phyloP scores from a whole-genome alignment of 2,329 filamentous ascomycete genomes.

The Phaeosphaeria sp. region DNA sequence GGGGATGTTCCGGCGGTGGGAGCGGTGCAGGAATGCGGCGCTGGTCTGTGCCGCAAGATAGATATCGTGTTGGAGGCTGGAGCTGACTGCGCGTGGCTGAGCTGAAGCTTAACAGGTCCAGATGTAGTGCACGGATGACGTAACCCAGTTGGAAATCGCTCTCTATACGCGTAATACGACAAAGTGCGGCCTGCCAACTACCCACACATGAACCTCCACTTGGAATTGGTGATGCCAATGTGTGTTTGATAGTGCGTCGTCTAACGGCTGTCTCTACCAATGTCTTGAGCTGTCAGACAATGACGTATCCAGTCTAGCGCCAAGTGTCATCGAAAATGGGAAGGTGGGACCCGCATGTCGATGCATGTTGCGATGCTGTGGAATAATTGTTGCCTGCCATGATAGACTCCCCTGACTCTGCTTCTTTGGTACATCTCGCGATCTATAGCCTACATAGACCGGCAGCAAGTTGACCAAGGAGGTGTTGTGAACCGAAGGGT shows the following conservation, averaged over 20 bases:
- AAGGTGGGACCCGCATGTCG: neutral
- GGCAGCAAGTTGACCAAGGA: too few relatives aligned
- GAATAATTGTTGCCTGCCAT: neutral
- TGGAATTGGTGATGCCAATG: neutral
- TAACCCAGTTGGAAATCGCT: conserved; percentile 19
- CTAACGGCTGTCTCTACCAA: conserved; percentile 3
- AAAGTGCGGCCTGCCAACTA: neutral
- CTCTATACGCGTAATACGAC: conserved; percentile 2
- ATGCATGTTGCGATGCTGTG: neutral
- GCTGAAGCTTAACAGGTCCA: conserved; percentile 24
- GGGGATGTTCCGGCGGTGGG: neutral
- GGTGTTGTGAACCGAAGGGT: too few relatives aligned
- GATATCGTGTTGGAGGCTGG: conserved; percentile 18
- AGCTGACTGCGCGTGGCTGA: conserved; percentile 26
- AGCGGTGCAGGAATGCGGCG: conserved; percentile 3
- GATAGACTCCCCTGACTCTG: neutral
- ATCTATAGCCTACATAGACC: neutral
- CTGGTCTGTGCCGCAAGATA: conserved; percentile 12
- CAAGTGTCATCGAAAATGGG: conserved; percentile 1
- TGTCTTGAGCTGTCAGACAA: conserved; percentile 3
- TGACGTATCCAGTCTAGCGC: conserved; percentile 20
- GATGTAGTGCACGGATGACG: conserved; percentile 24
- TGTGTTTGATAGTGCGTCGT: neutral
- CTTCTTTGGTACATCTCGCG: too few relatives aligned
- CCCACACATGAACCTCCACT: neutral